Percentiles rank a stretch among this genome's conserved stretches.
phyloP scores from a whole-genome alignment of 805 yeast genomes.

The Cyberlindnera mississippiensis region DNA sequence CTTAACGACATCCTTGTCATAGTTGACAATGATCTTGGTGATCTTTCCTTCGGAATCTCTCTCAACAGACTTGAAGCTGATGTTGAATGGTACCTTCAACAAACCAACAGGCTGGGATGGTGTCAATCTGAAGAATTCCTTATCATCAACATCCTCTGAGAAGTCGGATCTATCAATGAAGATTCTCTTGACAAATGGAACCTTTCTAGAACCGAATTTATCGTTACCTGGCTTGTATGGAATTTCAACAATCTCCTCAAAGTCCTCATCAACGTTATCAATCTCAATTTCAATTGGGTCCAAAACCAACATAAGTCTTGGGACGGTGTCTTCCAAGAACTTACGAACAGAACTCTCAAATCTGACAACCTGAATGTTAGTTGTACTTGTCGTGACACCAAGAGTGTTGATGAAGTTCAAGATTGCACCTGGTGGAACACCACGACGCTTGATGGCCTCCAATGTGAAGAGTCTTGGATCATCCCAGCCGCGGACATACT shows the following conservation, averaged over 20 bases:
- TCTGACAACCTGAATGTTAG: conserved; percentile 85
- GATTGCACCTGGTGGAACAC: conserved; percentile 98
- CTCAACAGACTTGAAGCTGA: conserved; percentile 66
- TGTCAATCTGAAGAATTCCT: conserved; percentile 88
- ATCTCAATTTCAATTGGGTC: conserved; percentile 80
- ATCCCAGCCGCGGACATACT: conserved; percentile 92
- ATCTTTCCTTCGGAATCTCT: conserved; percentile 61
- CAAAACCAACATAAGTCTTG: conserved; percentile 89
- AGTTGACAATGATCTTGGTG: conserved; percentile 69
- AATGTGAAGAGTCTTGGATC: conserved; percentile 95
- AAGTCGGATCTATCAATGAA: conserved; percentile 90
- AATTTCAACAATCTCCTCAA: conserved; percentile 62
- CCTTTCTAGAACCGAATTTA: conserved; percentile 67
- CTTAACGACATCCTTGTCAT: conserved; percentile 56
- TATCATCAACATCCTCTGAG: conserved; percentile 51
- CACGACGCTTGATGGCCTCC: conserved; percentile 93
- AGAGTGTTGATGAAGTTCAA: conserved; percentile 87
- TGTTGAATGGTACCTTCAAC: conserved; percentile 82
- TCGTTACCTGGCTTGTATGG: conserved; percentile 89
- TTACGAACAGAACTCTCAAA: conserved; percentile 87
- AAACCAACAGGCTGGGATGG: conserved; percentile 95
- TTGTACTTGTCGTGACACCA: conserved; percentile 93
- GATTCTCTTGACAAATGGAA: conserved; percentile 72
- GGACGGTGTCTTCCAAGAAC: conserved; percentile 85
- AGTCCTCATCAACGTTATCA: conserved; percentile 77